These are phyloP conservation scores for Ogataea trehalophila DNA, from an alignment of 805 yeast species.

Conservation along the genomic window DNA sequence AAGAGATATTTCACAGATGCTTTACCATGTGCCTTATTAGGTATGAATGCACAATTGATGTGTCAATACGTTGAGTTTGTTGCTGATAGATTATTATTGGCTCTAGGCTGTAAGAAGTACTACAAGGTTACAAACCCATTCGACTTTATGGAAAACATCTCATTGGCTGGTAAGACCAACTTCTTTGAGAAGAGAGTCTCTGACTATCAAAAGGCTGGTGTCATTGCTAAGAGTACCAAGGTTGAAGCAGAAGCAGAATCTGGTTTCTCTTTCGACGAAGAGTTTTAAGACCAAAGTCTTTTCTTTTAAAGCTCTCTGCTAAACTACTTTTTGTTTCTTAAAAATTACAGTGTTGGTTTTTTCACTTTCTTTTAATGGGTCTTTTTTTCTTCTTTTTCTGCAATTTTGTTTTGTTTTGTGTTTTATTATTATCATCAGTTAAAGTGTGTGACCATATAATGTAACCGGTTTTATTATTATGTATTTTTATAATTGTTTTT, in stretches of 20 bases:
- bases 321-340: neutral
- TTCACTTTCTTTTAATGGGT: neutral
- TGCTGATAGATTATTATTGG: slow-evolving; percentile 90
- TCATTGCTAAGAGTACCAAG: slow-evolving; percentile 69
- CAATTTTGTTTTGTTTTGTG: too few species aligned
- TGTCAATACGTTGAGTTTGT: slow-evolving; percentile 97
- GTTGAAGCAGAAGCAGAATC: slow-evolving; percentile 36
- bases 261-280: slow-evolving; percentile 86
- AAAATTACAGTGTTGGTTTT: neutral
- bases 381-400: neutral
- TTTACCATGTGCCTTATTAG: slow-evolving; percentile 85
- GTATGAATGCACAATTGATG: slow-evolving; percentile 93
- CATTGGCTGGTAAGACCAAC: slow-evolving; percentile 97
- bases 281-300: slow-evolving; percentile 55
- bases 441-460: too few species aligned
- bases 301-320: too few species aligned
- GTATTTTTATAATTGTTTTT: too few species aligned
- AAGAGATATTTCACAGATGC: slow-evolving; percentile 94
- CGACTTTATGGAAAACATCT: slow-evolving; percentile 98
- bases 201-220: slow-evolving; percentile 99
- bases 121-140: slow-evolving; percentile 91
- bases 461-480: too few species aligned
- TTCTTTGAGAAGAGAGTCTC: slow-evolving; percentile 98
- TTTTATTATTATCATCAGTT: too few species aligned
- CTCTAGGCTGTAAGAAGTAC: slow-evolving; percentile 86